Evolutionary conservation across 2,329 filamentous ascomycete genomes (phyloP).

Genomic region (Hymenoscyphus albidus): DNA sequence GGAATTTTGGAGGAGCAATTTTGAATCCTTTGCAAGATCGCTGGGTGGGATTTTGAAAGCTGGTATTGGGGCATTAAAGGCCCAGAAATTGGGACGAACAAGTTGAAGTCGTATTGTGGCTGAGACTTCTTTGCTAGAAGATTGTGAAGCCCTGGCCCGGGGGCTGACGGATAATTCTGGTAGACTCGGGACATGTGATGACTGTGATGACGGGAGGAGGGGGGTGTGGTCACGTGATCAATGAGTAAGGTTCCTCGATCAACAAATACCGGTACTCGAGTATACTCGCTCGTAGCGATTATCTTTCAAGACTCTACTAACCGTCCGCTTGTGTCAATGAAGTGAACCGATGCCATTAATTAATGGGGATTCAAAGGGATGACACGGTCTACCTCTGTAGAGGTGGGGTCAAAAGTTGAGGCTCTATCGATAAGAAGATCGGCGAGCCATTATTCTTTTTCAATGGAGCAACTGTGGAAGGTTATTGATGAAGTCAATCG

Average conservation of each 20-base stretch:
- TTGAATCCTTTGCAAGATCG: conserved; percentile 5
- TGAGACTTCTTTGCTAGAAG: background rate
- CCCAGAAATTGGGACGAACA: background rate
- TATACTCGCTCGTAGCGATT: too few species aligned
- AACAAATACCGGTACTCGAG: background rate
- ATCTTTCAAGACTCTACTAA: too few species aligned
- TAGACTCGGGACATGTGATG: background rate
- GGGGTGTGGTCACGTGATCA: background rate
- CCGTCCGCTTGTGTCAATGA: background rate
- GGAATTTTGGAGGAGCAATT: background rate
- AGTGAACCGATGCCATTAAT: background rate
- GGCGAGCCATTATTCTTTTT: background rate
- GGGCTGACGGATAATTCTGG: background rate
- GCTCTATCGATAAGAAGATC: conserved; percentile 3
- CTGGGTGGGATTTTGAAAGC: conserved; percentile 6
- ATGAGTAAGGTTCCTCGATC: background rate
- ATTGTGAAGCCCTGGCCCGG: background rate
- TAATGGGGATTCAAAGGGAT: background rate
- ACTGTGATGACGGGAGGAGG: background rate
- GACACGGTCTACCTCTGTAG: background rate
- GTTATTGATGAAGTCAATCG: background rate
- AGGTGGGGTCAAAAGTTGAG: conserved; percentile 7
- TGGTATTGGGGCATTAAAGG: background rate
- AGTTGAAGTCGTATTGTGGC: background rate
- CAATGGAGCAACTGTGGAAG: background rate